Conservation (phyloP, 2,329 filamentous ascomycete species). For the Tolypocladium guangdongense region DNA sequence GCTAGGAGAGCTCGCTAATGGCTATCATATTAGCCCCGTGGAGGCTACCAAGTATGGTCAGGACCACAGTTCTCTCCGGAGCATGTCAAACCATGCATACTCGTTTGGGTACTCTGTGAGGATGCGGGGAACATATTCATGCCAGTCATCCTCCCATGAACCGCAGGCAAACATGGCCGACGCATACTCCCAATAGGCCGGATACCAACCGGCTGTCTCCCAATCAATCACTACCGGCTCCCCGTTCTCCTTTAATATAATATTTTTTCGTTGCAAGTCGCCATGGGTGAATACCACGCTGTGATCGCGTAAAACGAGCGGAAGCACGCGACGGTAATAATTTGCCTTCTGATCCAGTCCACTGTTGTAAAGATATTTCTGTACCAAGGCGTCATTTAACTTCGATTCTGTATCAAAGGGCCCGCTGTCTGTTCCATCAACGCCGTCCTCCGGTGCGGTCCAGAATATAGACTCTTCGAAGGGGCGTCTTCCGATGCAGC, state of each 20-base stretch:
- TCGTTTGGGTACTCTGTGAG: conserved; percentile 11
- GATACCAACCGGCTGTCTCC: conserved; percentile 13
- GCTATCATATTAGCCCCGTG: too few species aligned
- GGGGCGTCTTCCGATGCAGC: conserved; percentile 7
- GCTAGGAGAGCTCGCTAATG: too few species aligned
- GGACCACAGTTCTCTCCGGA: conserved; percentile 9
- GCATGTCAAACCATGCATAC: conserved; percentile 8
- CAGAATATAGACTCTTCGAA: conserved; percentile 9
- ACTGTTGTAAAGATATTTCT: not conserved
- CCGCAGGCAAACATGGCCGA: not conserved
- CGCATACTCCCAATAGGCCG: conserved; percentile 13
- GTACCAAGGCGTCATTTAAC: not conserved
- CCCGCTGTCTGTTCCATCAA: conserved; percentile 4
- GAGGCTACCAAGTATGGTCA: not conserved
- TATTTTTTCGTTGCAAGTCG: conserved; percentile 2
- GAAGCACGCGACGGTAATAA: conserved; percentile 23
- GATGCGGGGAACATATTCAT: conserved; percentile 7
- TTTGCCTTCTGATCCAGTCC: not conserved
- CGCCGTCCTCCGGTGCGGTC: conserved; percentile 2
- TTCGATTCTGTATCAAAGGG: not conserved
- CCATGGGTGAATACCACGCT: conserved; percentile 1
- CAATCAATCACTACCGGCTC: conserved; percentile 2
- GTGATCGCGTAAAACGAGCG: not conserved
- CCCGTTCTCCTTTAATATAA: not conserved
- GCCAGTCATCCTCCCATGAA: conserved; percentile 12